Evolutionary conservation across 345 rosid species (phyloP).

Genomic region (Rhodomyrtus tomentosa): DNA sequence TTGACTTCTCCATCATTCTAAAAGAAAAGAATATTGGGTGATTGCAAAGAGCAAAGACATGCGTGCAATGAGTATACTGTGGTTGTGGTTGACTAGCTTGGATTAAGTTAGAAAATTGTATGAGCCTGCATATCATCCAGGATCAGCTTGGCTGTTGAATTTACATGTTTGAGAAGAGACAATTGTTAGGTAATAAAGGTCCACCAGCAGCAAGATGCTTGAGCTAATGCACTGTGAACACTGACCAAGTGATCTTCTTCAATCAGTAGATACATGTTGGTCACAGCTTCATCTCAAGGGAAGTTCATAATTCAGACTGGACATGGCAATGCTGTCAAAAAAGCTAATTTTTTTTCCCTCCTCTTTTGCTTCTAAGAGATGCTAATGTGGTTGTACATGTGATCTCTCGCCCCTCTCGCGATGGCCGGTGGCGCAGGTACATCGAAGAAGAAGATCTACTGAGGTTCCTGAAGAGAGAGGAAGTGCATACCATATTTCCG

Average conservation of each 20-base stretch:
- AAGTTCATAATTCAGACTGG: neutral
- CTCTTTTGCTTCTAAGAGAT: neutral
- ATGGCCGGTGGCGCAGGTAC: constrained; percentile 1
- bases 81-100: neutral
- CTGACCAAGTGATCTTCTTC: neutral
- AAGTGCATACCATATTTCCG: constrained; percentile 30
- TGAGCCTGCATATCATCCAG: neutral
- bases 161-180: neutral
- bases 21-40: neutral
- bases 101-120: neutral
- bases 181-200: neutral
- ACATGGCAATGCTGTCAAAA: neutral
- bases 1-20: neutral
- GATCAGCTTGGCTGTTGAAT: neutral
- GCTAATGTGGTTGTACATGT: neutral
- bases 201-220: neutral
- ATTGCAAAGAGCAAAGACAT: neutral
- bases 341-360: neutral
- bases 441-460: constrained; percentile 42
- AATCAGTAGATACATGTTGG: neutral
- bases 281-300: neutral
- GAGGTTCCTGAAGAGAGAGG: constrained; percentile 27
- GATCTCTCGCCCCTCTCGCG: neutral
- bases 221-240: neutral
- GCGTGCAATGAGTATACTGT: neutral